Base-by-base conservation (phyloP, 805 yeast genomes). In the Saturnispora dispora region DNA sequence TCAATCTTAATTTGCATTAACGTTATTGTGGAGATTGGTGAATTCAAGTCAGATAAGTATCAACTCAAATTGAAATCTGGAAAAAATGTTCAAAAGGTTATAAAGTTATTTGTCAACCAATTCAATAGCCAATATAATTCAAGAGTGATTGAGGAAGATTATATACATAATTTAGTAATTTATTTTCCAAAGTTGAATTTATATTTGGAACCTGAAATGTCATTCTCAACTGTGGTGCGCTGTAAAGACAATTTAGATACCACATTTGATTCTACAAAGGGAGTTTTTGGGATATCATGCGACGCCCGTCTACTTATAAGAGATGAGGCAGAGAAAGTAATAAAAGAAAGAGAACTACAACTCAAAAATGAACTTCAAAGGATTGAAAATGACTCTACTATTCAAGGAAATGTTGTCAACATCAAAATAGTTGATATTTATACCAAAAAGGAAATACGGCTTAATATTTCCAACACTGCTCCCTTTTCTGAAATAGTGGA, bases 151-250 rank as follows among this genome's bases (percentile, higher is more conserved):
- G 44, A 22, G 10, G 44, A 40, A 37, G 41, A 37, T 9, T 20
- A 37, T 4, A 15, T 25, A 22, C 13, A 32, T 22, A 45, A 18
- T 23, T 32, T 40, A 13, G 50, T 47, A 23, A 40, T 47, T 17
- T 47, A 47, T 42, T 41, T 47, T 11, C 50, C 50, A 3, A 27
- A 47, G 22, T 27, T 47, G 41, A 47, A 41, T 17, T 11, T 47
- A 25, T 36, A 23, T n/a, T 37, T 47, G 15, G 41, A 35, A 17
- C 23, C 32, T 13, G 25, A 33, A 9, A 44, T 40, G 25, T 27
- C 50, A 13, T 47, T 47, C 22, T 40, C 23, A 28, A n/a, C 50
- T 20, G 20, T 47, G 17, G 36, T 41, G 17, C 36, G 50, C 41
- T 47, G 45, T 25, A 47, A 28, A 27, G 50, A 47, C n/a, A 15